Base-by-base conservation (phyloP, 495 filamentous ascomycete species). In the Lophiostoma macrostomum region DNA sequence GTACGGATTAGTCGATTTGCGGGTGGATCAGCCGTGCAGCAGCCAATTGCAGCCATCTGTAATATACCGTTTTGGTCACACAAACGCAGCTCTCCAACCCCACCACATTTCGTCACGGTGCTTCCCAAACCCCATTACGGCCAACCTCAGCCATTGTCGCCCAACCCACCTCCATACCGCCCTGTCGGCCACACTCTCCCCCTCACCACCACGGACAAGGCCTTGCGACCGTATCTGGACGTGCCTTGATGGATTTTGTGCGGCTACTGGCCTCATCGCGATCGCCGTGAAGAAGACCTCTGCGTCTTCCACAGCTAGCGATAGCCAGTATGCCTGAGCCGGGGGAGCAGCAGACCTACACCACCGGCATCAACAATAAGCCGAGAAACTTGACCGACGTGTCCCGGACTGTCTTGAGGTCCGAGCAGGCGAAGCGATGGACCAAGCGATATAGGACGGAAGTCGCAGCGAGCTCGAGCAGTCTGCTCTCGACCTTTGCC, bases 401-500 rank as follows among this genome's bases (percentile, higher is more conserved):
- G 5, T 64, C 60, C 27, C 50, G 48, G 18, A 25, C 44, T 10
- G 38, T 64, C 13, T 14, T 63, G 43, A 47, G 49, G 38, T 48
- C 58, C 42, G 60, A 75, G 63, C 71, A 78, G 60, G 71, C 74
- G 42, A 80, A 81, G 64, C 70, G 73, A 56, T 86, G 82, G 72
- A 69, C 84, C 53, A 90, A 88, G 68, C 74, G 75, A 56, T 88
- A 91, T 68, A 78, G 86, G 35, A 88, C 85, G n/a, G 84, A 89
- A 71, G 80, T 89, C 30, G 83, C 87, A 36, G 86, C 88, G 12
- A 84, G 83, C 58, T 69, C 80, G 10, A 84, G 82, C 60, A 90
- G 85, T 69, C 73, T 90, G 39, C 66, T 89, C 32, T 87, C 84
- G 18, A 90, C 86, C 6, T 73, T 87, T 64, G 72, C 77, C 53